Conservation (phyloP, 331 rosid genomes). For the Quercus phellos region DNA sequence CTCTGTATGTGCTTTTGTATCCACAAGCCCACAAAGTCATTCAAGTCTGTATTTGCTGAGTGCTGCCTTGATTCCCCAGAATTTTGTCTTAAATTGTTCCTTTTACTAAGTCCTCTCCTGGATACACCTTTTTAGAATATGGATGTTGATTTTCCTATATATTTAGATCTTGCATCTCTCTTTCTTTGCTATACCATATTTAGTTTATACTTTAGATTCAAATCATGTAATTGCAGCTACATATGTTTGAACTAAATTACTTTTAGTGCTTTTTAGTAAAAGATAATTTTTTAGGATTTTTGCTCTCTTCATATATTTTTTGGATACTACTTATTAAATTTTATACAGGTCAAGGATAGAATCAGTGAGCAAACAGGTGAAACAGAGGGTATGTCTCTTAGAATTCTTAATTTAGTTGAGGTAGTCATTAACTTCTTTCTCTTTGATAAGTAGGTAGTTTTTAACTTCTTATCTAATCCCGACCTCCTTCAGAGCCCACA, state of each 20-base stretch:
- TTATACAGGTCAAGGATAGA: slow-evolving; percentile 47
- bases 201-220: neutral
- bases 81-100: neutral
- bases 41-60: neutral
- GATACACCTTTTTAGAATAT: neutral
- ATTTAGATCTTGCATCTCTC: neutral
- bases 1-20: neutral
- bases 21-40: neutral
- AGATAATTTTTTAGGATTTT: neutral
- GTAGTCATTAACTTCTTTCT: neutral
- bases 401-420: slow-evolving; percentile 11
- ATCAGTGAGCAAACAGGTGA: slow-evolving; percentile 25
- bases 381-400: slow-evolving; percentile 34
- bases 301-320: neutral
- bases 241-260: neutral
- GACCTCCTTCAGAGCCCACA: neutral
- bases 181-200: neutral
- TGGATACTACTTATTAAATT: slow-evolving; percentile 15
- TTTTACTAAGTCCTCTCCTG: neutral
- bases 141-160: neutral
- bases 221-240: neutral
- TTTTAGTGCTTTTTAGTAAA: neutral
- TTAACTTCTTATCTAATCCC: neutral
- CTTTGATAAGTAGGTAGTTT: neutral
- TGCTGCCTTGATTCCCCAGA: neutral